Evolutionary conservation across 306 rosid species (phyloP), one percentile per base, ranked within the genome.

Genomic region (Vicia faba): DNA sequence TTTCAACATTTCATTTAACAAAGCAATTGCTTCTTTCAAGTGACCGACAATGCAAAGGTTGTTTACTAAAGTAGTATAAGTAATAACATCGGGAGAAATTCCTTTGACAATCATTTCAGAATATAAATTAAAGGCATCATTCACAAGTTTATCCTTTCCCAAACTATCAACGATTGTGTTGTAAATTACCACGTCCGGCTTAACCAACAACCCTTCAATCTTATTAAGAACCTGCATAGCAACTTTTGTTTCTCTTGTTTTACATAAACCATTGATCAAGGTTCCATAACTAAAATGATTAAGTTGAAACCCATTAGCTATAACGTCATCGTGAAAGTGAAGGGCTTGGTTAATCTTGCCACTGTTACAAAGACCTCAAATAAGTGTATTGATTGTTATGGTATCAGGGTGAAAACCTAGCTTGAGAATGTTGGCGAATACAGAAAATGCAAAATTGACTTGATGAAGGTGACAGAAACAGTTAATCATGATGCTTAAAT

Each of bases 391-490:
- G 0, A 14, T 0, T 0, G 55, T 48, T 20, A n/a, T 1, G 5
- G 9, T 15, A 29, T 15, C 0, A 0, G 56, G 56, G 0, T 26
- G 6, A 56, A 26, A 28, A 26, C 56, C 74, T 8, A 0, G 0
- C 2, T 38, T 73, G 3, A 63, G 11, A 0, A 73, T 61, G 11
- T 64, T 50, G 11, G 10, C 5, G 0, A 73, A 28, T 29, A 53
- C 11, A 41, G 71, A 51, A 3, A 64, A 64, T 2, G 64, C 77
- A 3, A 11, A 72, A 3, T 7, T 7, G 2, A 64, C 7, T 0
- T 48, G 41, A 20, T 4, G 0, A 11, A 74, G 1, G 4, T 46
- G 73, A 4, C 62, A 66, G 6, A 3, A 60, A 49, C 70, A 68
- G 16, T 68, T 68, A 4, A 68, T 8, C 2, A 50, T 14, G 4